These are phyloP conservation scores for Rhynchosporium secalis DNA, from an alignment of 2,329 filamentous ascomycete genomes.

Conservation along the genomic window DNA sequence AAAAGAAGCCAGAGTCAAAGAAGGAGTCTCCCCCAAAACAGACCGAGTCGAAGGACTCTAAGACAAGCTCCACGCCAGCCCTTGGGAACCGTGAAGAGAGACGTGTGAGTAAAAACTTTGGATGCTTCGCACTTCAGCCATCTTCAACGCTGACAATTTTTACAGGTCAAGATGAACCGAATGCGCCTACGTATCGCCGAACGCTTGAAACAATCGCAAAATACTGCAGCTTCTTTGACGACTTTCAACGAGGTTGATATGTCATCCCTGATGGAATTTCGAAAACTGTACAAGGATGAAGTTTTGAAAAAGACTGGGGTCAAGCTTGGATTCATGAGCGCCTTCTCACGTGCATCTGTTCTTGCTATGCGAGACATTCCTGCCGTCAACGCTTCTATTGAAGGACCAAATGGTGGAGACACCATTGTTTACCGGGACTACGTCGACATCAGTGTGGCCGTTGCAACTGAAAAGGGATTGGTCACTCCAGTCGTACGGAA, in stretches of 20 bases:
- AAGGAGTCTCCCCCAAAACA: slow-evolving; percentile 42
- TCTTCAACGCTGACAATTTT: slow-evolving; percentile 21
- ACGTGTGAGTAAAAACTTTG: slow-evolving; percentile 58
- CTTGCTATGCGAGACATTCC: slow-evolving; percentile 95
- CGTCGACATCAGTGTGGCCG: slow-evolving; percentile 95
- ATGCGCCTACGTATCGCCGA: slow-evolving; percentile 98
- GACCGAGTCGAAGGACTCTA: slow-evolving; percentile 30
- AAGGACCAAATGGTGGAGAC: slow-evolving; percentile 90
- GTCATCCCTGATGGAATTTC: slow-evolving; percentile 95
- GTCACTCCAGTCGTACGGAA: slow-evolving; percentile 97
- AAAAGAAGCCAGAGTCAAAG: slow-evolving; percentile 46
- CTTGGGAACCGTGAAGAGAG: slow-evolving; percentile 82
- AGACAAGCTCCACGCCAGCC: slow-evolving; percentile 41
- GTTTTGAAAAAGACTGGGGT: slow-evolving; percentile 93
- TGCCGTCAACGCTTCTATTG: slow-evolving; percentile 93
- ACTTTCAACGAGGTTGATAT: slow-evolving; percentile 99
- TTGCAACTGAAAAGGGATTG: slow-evolving; percentile 95
- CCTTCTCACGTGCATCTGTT: slow-evolving; percentile 86
- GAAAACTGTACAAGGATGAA: slow-evolving; percentile 96
- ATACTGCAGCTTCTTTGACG: slow-evolving; percentile 93
- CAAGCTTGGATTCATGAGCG: slow-evolving; percentile 99
- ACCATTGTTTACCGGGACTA: slow-evolving; percentile 99
- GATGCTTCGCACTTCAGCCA: neutral
- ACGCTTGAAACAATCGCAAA: slow-evolving; percentile 98
- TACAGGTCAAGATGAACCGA: slow-evolving; percentile 97